A percentile compares a stretch with the other conserved stretches of the same genome.
Evolutionary conservation across 148 eudicot species (phyloP).

Genomic region (Camellia sinensis): DNA sequence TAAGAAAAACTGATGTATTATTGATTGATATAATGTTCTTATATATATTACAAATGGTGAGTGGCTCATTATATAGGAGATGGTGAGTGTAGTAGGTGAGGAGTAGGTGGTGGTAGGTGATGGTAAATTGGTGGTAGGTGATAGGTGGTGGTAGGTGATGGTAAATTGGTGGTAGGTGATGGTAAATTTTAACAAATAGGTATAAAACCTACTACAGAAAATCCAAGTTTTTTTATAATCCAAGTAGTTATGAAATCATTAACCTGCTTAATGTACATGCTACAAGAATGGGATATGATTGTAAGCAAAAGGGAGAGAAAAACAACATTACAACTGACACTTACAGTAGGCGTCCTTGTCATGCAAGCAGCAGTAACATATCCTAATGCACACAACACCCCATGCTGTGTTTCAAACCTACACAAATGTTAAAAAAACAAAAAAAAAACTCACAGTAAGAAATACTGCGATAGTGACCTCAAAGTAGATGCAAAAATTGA

Average conservation of each 20-base stretch:
- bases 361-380: constrained; percentile 73
- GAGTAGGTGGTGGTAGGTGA: too few species aligned
- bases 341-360: constrained; percentile 60
- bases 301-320: neutral
- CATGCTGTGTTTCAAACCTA: constrained; percentile 92
- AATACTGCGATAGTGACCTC: neutral
- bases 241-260: neutral
- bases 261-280: neutral
- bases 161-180: too few species aligned
- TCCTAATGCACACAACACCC: constrained; percentile 77
- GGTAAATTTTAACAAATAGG: too few species aligned
- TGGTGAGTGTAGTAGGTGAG: too few species aligned
- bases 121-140: too few species aligned
- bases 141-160: too few species aligned
- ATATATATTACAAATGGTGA: too few species aligned
- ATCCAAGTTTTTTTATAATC: too few species aligned
- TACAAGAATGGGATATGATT: neutral
- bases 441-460: constrained; percentile 17
- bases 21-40: too few species aligned
- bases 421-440: constrained; percentile 15
- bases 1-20: too few species aligned
- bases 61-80: too few species aligned
- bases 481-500: constrained; percentile 9
- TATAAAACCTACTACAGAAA: neutral
- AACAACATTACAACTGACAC: constrained; percentile 12